Evolutionary conservation across 2,329 filamentous ascomycete genomes (phyloP).

Genomic region (Aspergillus sp.): DNA sequence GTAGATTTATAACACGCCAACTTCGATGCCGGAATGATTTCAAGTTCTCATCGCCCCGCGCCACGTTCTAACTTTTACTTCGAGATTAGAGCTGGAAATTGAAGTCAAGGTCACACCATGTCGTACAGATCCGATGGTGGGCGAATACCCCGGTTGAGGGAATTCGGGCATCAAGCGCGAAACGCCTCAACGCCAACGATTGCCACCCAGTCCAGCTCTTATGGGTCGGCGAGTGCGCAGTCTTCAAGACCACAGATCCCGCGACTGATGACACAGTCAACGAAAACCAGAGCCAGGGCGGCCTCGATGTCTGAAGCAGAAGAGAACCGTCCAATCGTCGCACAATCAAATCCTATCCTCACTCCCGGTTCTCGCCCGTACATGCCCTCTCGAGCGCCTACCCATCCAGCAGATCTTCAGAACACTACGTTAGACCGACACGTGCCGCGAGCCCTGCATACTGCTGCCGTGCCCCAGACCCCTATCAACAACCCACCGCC

Average conservation of each 20-base stretch:
- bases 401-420: conserved; percentile 19
- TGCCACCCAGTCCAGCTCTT: conserved; percentile 17
- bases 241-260: conserved; percentile 29
- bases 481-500: conserved; percentile 17
- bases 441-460: conserved; percentile 3
- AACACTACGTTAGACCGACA: conserved; percentile 7
- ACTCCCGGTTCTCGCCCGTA: conserved; percentile 27
- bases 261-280: conserved; percentile 21
- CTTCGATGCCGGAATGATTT: conserved; percentile 31
- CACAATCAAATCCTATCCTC: conserved; percentile 20
- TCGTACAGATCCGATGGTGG: conserved; percentile 34
- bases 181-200: conserved; percentile 26
- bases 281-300: conserved; percentile 22
- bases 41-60: conserved; percentile 21
- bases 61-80: conserved; percentile 26
- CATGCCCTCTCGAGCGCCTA: conserved; percentile 30
- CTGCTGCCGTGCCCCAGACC: conserved; percentile 10
- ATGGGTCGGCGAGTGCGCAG: conserved; percentile 17
- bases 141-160: conserved; percentile 30
- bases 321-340: conserved; percentile 19
- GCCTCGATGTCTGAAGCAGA: conserved; percentile 32
- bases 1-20: conserved; percentile 4
- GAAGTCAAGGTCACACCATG: conserved; percentile 33
- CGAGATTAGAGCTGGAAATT: conserved; percentile 28
- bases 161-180: conserved; percentile 24